Conservation (phyloP, 257 asterid genomes). For the Perilla frutescens region DNA sequence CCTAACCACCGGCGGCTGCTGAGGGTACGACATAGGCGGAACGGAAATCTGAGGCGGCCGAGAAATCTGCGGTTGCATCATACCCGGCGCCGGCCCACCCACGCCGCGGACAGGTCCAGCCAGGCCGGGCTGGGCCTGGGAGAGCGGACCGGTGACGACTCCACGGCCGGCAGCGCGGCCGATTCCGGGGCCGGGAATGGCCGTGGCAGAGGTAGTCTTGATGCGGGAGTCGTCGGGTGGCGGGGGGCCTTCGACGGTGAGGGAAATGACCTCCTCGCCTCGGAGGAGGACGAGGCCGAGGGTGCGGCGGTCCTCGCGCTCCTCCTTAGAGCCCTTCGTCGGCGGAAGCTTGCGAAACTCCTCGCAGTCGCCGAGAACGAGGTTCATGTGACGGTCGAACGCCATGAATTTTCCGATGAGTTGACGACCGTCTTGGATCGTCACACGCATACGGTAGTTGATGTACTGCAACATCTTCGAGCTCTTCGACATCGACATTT, state of each 20-base stretch:
- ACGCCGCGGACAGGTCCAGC: conserved; percentile 91
- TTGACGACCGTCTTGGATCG: conserved; percentile 93
- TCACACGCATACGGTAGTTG: conserved; percentile 93
- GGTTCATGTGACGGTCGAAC: conserved; percentile 94
- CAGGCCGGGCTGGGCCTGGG: conserved; percentile 88
- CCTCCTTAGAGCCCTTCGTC: conserved; percentile 78
- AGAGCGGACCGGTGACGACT: conserved; percentile 62
- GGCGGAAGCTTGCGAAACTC: conserved; percentile 91
- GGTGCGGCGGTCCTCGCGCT: conserved; percentile 91
- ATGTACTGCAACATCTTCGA: conserved; percentile 96
- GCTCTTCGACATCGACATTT: conserved; percentile 96
- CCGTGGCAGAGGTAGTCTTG: conserved; percentile 60
- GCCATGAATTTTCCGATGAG: conserved; percentile 95
- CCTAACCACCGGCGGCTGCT: conserved; percentile 59
- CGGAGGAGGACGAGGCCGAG: conserved; percentile 92
- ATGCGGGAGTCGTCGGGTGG: conserved; percentile 90
- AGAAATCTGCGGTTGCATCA: conserved; percentile 98
- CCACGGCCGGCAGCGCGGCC: conserved; percentile 98
- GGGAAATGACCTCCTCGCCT: conserved; percentile 90
- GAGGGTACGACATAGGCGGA: conserved; percentile 72
- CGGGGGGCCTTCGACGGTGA: conserved; percentile 96
- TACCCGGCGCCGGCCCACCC: conserved; percentile 94
- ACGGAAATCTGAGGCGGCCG: conserved; percentile 78
- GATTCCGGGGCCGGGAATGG: conserved; percentile 73
- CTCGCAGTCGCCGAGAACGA: conserved; percentile 93